Base-by-base conservation (phyloP, 495 filamentous ascomycete species). In the Hypoxylon fragiforme region DNA sequence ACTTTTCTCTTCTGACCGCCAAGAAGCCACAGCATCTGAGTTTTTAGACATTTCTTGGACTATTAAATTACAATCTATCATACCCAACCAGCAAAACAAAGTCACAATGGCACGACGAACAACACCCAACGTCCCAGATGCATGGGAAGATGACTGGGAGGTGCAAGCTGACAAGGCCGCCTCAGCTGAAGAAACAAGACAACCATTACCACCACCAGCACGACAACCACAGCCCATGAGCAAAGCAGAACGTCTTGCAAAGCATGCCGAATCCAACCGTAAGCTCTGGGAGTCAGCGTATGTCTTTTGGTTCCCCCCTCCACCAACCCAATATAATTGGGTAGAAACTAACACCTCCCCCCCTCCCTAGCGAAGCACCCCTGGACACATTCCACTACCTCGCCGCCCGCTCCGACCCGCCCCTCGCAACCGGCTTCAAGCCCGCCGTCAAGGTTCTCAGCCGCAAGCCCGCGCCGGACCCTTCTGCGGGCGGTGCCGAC, bases 71-170 rank as follows among this genome's bases (percentile, higher is more conserved):
- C n/a, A n/a, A n/a, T n/a, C n/a, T n/a, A n/a, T n/a, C n/a, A n/a
- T n/a, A n/a, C n/a, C n/a, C n/a, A n/a, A n/a, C n/a, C n/a, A n/a
- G n/a, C n/a, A 46, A 13, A 30, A 15, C 16, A 28, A 28, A 28
- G n/a, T 28, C 21, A 69, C 57, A 54, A 86, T 86, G 78, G 81
- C 77, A 50, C 77, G 75, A 59, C 78, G 73, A 50, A 70, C 70
- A 40, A 71, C 70, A 48, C 62, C 64, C 32, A 70, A 74, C 34
- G 70, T 84, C 49, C 85, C 89, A 22, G 84, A 95, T 66, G 90
- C 89, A 38, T 96, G 91, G 91, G 91, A 90, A 49, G 64, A 92
- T 57, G 89, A 96, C 62, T 96, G 90, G 90, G 88, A 91, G 66
- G 73, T 72, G 3, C 77, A 87, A 65, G 89, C 87, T 30, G 89